These are phyloP conservation scores for Diaporthe australafricana DNA, from an alignment of 2,329 filamentous ascomycete species.

Conservation along the genomic window DNA sequence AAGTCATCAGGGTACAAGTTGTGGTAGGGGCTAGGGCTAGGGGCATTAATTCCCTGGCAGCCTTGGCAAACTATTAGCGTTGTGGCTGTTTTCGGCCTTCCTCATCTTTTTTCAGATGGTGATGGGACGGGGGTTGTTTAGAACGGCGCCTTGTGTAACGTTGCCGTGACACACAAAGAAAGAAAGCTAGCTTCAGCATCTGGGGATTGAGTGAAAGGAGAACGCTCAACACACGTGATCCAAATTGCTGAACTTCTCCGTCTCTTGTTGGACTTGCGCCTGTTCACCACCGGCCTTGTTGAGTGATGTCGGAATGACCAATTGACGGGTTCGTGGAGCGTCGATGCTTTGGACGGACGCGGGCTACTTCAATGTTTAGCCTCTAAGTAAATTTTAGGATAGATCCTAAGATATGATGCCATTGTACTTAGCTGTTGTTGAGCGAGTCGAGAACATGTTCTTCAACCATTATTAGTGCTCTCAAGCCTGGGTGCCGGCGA, in stretches of 20 bases:
- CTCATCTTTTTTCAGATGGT: background rate
- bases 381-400: too few species aligned
- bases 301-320: background rate
- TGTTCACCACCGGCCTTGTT: background rate
- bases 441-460: too few species aligned
- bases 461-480: too few species aligned
- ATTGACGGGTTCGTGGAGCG: background rate
- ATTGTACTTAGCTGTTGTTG: too few species aligned
- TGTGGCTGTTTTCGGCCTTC: background rate
- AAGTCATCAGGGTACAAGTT: too few species aligned
- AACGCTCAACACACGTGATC: conserved; percentile 17
- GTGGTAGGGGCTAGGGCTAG: too few species aligned
- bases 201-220: too few species aligned
- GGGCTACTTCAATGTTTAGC: too few species aligned
- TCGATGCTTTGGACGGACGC: background rate
- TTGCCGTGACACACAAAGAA: background rate
- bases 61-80: too few species aligned
- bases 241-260: conserved; percentile 1
- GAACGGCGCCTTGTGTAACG: background rate
- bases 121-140: background rate
- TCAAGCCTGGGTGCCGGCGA: too few species aligned
- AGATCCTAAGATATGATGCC: too few species aligned
- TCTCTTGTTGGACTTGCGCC: background rate
- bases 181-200: background rate
- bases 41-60: too few species aligned